Evolutionary conservation across 1,139 yeast genomes (phyloP).

Genomic region (Yamadazyma sp.): DNA sequence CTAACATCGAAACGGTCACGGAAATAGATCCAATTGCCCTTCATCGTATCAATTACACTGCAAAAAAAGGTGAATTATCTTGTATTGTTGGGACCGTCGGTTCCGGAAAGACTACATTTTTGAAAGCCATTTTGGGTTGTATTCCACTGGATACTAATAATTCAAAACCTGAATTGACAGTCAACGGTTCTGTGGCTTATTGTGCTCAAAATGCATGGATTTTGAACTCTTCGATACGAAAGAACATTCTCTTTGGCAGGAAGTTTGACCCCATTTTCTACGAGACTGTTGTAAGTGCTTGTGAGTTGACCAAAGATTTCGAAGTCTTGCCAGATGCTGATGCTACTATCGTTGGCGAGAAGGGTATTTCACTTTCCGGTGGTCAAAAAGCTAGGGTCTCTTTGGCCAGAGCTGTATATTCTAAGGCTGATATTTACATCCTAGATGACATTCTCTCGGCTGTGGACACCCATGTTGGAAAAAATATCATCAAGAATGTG

Average conservation of each 20-base stretch:
- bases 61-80: conserved; percentile 60
- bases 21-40: conserved; percentile 41
- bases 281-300: conserved; percentile 33
- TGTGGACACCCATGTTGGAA: conserved; percentile 43
- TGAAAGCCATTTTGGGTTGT: conserved; percentile 64
- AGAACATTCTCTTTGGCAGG: conserved; percentile 42
- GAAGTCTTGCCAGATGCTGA: conserved; percentile 42
- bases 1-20: conserved; percentile 21
- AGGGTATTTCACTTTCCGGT: conserved; percentile 46
- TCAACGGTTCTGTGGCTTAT: conserved; percentile 32
- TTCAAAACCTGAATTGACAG: conserved; percentile 10
- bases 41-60: conserved; percentile 49
- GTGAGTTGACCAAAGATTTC: conserved; percentile 37
- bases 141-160: conserved; percentile 19
- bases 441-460: conserved; percentile 43
- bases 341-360: conserved; percentile 42
- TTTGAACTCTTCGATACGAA: conserved; percentile 39
- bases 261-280: conserved; percentile 28
- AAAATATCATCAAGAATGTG: conserved; percentile 31
- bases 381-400: conserved; percentile 47
- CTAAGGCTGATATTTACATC: conserved; percentile 38
- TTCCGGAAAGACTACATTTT: conserved; percentile 72
- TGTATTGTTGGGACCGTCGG: conserved; percentile 83
- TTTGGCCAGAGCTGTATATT: conserved; percentile 43
- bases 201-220: conserved; percentile 44